phyloP scores from a whole-genome alignment of 176 grass and related monocot genomes.

The Saccharum spontaneum region DNA sequence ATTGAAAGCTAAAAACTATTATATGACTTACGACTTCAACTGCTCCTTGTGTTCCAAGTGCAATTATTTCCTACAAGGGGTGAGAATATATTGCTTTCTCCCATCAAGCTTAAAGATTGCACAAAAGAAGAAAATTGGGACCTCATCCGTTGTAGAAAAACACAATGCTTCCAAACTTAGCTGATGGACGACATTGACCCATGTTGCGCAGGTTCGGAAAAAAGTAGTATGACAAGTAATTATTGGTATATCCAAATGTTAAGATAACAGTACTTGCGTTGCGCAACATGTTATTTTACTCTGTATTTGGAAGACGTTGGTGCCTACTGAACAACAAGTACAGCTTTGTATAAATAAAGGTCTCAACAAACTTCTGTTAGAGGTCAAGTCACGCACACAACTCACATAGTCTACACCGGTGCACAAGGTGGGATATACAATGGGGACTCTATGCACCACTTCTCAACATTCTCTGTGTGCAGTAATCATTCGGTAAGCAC shows the following conservation, averaged over 20 bases:
- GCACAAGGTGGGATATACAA: not conserved
- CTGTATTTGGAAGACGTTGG: not conserved
- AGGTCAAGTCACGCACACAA: constrained; percentile 11
- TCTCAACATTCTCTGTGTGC: not conserved
- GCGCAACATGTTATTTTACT: not conserved
- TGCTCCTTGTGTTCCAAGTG: not conserved
- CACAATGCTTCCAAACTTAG: not conserved
- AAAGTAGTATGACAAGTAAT: not conserved
- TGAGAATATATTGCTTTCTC: not conserved
- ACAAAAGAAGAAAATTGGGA: not conserved
- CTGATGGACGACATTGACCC: not conserved
- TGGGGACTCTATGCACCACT: too few species aligned
- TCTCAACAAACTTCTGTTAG: constrained; percentile 36
- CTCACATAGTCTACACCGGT: not conserved
- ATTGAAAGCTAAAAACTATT: not conserved
- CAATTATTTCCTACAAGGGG: not conserved
- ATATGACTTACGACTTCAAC: not conserved
- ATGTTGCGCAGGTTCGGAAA: not conserved
- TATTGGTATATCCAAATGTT: not conserved
- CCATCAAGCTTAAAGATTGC: not conserved
- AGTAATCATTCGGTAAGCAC: not conserved
- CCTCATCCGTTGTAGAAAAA: not conserved
- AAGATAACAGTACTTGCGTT: not conserved
- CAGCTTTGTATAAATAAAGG: not conserved
- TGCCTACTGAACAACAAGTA: not conserved